Conservation (phyloP, 148 eudicot species). For the Rhododendron griersonianum region DNA sequence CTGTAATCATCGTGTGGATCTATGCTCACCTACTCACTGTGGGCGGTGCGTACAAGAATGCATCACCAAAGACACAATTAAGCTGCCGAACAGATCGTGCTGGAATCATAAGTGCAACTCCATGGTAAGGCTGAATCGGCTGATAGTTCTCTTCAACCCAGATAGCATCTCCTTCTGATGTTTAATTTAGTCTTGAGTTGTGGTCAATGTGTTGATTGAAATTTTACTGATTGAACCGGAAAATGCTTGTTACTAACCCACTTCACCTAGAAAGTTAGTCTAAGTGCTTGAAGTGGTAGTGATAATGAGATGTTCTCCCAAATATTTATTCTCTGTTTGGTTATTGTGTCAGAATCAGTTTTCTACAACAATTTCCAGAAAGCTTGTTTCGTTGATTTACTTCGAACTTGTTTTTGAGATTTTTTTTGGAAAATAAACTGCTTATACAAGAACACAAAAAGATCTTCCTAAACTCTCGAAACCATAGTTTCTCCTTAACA, state of each 20-base stretch:
- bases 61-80: constrained; percentile 49
- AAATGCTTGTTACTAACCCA: neutral
- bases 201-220: neutral
- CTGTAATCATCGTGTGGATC: constrained; percentile 77
- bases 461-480: too few relatives aligned
- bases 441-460: neutral
- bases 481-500: neutral
- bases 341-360: neutral
- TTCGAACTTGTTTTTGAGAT: neutral
- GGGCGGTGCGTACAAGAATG: constrained; percentile 74
- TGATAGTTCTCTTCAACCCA: neutral
- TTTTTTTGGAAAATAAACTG: neutral
- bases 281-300: neutral
- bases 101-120: constrained; percentile 69
- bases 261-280: neutral
- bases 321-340: neutral
- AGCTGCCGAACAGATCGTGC: constrained; percentile 96
- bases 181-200: neutral
- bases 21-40: constrained; percentile 84
- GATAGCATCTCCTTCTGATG: neutral
- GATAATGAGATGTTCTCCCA: neutral
- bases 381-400: neutral
- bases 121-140: constrained; percentile 50
- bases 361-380: neutral
- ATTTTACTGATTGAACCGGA: neutral